Conservation (phyloP, 768 basidiomycete genomes). For the Boletus reticulatus region DNA sequence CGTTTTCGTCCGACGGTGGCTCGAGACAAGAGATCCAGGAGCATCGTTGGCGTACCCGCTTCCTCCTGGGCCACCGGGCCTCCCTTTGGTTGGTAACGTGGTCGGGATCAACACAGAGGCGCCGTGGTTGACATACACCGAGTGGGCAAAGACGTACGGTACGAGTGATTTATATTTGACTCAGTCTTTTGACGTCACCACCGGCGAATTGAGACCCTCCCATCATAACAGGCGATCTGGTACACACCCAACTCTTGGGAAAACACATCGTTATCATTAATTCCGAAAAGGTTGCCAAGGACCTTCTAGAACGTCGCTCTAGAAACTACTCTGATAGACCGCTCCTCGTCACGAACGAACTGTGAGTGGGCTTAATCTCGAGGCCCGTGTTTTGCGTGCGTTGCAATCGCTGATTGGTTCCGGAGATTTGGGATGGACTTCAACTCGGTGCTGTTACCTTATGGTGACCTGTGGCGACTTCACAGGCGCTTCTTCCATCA, state of each 20-base stretch:
- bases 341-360: slow-evolving; percentile 8
- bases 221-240: slow-evolving; percentile 35
- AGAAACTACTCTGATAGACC: slow-evolving; percentile 53
- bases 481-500: slow-evolving; percentile 26
- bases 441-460: slow-evolving; percentile 21
- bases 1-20: neutral
- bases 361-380: slow-evolving; percentile 1
- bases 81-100: slow-evolving; percentile 39
- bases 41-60: neutral
- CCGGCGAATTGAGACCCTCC: too few relatives aligned
- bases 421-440: slow-evolving; percentile 14
- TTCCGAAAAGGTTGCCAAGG: slow-evolving; percentile 38
- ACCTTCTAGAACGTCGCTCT: slow-evolving; percentile 47
- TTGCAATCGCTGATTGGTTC: neutral
- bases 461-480: slow-evolving; percentile 31
- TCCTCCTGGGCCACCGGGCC: slow-evolving; percentile 37
- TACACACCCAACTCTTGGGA: slow-evolving; percentile 47
- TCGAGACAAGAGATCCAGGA: neutral
- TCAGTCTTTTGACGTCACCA: too few relatives aligned
- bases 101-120: slow-evolving; percentile 30
- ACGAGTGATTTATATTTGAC: neutral
- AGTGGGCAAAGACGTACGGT: slow-evolving; percentile 38
- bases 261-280: slow-evolving; percentile 45
- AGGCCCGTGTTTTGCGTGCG: neutral
- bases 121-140: slow-evolving; percentile 36